Percentiles rank a stretch among this genome's conserved stretches.
These are phyloP conservation scores for Aspergillus clavatus DNA, from an alignment of 2,329 filamentous ascomycete genomes.

Conservation along the genomic window DNA sequence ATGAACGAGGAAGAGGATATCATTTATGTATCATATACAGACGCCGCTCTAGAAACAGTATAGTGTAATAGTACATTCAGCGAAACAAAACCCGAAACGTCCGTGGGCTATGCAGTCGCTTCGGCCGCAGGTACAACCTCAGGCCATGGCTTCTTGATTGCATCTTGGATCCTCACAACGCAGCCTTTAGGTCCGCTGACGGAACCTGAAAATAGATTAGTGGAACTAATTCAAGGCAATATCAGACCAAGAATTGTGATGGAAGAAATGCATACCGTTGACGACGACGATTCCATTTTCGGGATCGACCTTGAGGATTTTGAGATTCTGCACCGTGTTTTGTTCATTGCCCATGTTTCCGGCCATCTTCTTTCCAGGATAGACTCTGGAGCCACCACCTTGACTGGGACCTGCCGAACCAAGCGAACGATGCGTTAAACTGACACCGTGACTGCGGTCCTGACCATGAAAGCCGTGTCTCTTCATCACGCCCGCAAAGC, in stretches of 20 bases:
- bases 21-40: constrained; percentile 39
- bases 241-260: background rate
- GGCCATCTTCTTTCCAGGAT: constrained; percentile 97
- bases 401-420: constrained; percentile 87
- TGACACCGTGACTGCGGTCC: constrained; percentile 90
- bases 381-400: constrained; percentile 84
- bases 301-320: constrained; percentile 80
- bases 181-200: constrained; percentile 86
- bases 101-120: constrained; percentile 13
- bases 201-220: constrained; percentile 44
- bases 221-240: constrained; percentile 7
- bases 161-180: constrained; percentile 80
- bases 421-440: constrained; percentile 85
- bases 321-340: constrained; percentile 86
- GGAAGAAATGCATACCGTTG: constrained; percentile 55
- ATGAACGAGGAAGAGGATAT: constrained; percentile 30
- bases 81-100: constrained; percentile 9
- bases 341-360: constrained; percentile 89
- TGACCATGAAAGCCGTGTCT: constrained; percentile 85
- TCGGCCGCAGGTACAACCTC: constrained; percentile 32
- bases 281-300: constrained; percentile 84
- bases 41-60: constrained; percentile 35
- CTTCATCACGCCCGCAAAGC: constrained; percentile 98
- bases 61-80: constrained; percentile 37
- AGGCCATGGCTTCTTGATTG: constrained; percentile 79